These are phyloP conservation scores for Pseudozyma pruni DNA, from an alignment of 1,284 basidiomycete genomes.

Conservation along the genomic window DNA sequence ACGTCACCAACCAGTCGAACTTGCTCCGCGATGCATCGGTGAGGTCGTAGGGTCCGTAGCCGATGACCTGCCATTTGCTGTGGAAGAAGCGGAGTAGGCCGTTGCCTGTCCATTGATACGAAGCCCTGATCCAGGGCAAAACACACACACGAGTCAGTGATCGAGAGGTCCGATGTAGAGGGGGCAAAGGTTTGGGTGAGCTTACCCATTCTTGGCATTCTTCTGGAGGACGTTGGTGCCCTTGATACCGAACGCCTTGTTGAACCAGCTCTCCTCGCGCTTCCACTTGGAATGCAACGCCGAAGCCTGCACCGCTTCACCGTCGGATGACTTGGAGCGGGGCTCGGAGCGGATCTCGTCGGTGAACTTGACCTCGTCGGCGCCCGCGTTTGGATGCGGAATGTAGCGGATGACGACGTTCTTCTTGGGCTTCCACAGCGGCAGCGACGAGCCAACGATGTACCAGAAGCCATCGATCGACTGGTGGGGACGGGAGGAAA, in stretches of 20 bases:
- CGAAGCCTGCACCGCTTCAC: constrained; percentile 6
- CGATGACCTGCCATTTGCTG: constrained; percentile 49
- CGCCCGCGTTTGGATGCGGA: constrained; percentile 7
- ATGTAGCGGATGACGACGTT: constrained; percentile 49
- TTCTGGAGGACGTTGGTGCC: constrained; percentile 46
- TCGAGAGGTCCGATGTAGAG: background rate
- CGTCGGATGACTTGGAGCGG: constrained; percentile 16
- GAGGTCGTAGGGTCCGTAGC: constrained; percentile 48
- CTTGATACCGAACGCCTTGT: constrained; percentile 46
- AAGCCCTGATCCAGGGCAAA: constrained; percentile 15
- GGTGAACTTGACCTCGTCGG: constrained; percentile 35
- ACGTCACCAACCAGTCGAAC: constrained; percentile 48
- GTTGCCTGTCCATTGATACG: constrained; percentile 50
- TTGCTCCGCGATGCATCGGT: constrained; percentile 25
- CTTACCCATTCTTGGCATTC: constrained; percentile 47
- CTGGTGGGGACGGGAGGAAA: constrained; percentile 21
- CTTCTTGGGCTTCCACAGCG: constrained; percentile 46
- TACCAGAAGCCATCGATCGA: constrained; percentile 42
- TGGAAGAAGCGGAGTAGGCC: constrained; percentile 46
- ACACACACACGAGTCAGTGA: background rate
- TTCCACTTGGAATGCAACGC: constrained; percentile 34
- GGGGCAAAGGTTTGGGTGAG: background rate
- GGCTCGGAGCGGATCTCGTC: constrained; percentile 48
- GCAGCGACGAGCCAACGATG: constrained; percentile 37
- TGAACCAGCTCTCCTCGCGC: constrained; percentile 31